These are phyloP conservation scores for Pezicula rhizophila DNA, from an alignment of 2,329 filamentous ascomycete genomes.

Conservation along the genomic window DNA sequence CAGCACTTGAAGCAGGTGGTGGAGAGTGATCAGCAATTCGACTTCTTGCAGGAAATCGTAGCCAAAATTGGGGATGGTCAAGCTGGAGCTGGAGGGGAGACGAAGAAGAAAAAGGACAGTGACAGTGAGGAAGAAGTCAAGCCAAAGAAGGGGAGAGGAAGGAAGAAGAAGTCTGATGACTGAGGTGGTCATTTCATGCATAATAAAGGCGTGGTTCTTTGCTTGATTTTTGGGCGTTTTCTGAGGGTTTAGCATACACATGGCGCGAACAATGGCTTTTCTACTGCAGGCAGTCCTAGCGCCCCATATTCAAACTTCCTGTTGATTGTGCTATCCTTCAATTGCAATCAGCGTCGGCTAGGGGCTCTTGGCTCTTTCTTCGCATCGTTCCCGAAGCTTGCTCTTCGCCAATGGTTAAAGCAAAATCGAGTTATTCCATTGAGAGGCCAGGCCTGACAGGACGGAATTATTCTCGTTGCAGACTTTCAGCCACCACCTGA, in stretches of 20 bases:
- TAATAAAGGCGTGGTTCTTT: background rate
- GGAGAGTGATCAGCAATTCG: conserved; percentile 79
- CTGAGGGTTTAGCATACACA: background rate
- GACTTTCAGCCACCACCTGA: too few relatives aligned
- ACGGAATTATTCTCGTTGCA: too few relatives aligned
- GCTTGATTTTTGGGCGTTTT: background rate
- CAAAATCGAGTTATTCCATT: too few relatives aligned
- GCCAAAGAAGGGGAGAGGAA: conserved; percentile 21
- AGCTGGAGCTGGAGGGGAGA: conserved; percentile 22
- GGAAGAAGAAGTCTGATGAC: conserved; percentile 18
- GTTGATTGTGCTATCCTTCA: too few relatives aligned
- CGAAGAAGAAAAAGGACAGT: conserved; percentile 17
- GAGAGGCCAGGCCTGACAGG: too few relatives aligned
- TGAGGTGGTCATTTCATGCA: conserved; percentile 12
- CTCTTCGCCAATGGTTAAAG: too few relatives aligned
- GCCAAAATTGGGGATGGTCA: conserved; percentile 64
- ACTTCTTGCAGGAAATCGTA: conserved; percentile 89
- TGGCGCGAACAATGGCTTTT: too few relatives aligned
- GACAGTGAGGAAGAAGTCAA: conserved; percentile 22
- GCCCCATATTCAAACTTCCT: too few relatives aligned
- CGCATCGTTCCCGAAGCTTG: too few relatives aligned
- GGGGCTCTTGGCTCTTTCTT: too few relatives aligned
- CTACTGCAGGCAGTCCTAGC: too few relatives aligned
- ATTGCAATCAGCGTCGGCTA: too few relatives aligned
- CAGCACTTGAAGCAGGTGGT: conserved; percentile 90